These are phyloP conservation scores for Daphne laureola DNA, from an alignment of 441 rosid genomes.

Conservation along the genomic window DNA sequence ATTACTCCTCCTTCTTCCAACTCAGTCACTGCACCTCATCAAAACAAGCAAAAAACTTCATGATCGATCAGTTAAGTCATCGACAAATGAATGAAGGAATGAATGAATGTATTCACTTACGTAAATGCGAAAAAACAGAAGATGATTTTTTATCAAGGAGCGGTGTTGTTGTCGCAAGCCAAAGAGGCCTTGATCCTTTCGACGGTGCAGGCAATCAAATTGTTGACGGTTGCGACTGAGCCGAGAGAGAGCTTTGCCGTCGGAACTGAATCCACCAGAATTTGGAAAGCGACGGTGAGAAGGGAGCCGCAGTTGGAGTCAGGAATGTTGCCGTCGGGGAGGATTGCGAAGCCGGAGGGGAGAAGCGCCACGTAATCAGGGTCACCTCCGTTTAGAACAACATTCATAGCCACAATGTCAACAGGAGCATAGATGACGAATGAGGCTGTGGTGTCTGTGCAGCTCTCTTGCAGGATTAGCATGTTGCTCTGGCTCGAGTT, in stretches of 20 bases:
- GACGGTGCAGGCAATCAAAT: constrained; percentile 59
- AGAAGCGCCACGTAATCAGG: constrained; percentile 73
- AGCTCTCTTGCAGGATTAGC: constrained; percentile 77
- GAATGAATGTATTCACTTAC: too few relatives aligned
- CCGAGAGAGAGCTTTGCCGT: constrained; percentile 60
- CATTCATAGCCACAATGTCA: constrained; percentile 55
- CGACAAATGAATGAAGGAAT: too few relatives aligned
- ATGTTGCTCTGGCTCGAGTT: constrained; percentile 62
- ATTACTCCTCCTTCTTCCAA: not conserved
- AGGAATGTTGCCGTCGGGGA: constrained; percentile 48
- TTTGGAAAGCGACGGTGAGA: constrained; percentile 73
- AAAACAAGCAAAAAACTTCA: not conserved
- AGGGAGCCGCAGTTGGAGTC: constrained; percentile 68
- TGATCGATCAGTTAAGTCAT: too few relatives aligned
- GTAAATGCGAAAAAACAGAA: not conserved
- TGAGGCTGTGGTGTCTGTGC: constrained; percentile 57
- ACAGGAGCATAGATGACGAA: constrained; percentile 79
- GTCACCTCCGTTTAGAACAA: constrained; percentile 60
- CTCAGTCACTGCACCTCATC: constrained; percentile 7
- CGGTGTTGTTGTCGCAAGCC: constrained; percentile 29
- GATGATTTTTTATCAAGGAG: too few relatives aligned
- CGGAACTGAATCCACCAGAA: constrained; percentile 62
- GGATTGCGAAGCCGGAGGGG: constrained; percentile 80
- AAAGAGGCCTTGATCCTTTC: constrained; percentile 60
- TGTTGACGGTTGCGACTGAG: constrained; percentile 84